Base-by-base conservation (phyloP, 2,329 filamentous ascomycete species). In the Metarhizium robertsii region DNA sequence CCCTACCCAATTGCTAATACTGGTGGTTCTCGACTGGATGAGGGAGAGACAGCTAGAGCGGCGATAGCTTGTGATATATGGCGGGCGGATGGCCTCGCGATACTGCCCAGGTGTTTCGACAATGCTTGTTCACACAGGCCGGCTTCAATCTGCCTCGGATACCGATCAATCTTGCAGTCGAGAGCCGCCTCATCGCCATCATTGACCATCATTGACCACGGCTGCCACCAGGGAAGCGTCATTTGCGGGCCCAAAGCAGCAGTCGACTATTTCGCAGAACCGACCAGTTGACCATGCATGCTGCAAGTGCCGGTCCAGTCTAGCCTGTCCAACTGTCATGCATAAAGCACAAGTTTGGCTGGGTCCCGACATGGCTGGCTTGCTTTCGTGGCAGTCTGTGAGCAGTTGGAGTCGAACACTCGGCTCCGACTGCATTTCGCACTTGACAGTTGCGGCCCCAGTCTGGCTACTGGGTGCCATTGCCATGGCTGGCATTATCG, bases 351-450 rank as follows among this genome's bases (percentile, higher is more conserved):
- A 40, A 36, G 38, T 16, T 16, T 40, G 38, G 60, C 64, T 64
- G 64, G 59, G 62, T 61, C 62, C 64, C 57, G 59, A 63, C 60
- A 57, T 61, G 64, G 61, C 63, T 20, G 34, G 32, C 34, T 67
- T 67, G 68, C 67, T 65, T 64, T 73, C 70, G 69, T 73, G 70
- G 70, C 70, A 72, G 57, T 50, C 60, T 58, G 46, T 63, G 61
- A 62, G 60, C 60, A 60, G 61, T 56, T 48, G 40, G n/a, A 43
- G 50, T 16, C 5, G 38, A 20, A 25, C 42, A 7, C 10, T 45
- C 42, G 42, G 42, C 6, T 45, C 42, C 42, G 42, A 25, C 10
- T 34, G 42, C n/a, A 10, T 18, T 16, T 18, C 42, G 8, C 16
- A 6, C 18, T 45, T 45, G 32, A n/a, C 43, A 46, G 18, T 7